These are phyloP conservation scores for Uncinocarpus reesii DNA, from an alignment of 2,329 filamentous ascomycete genomes.

Conservation along the genomic window DNA sequence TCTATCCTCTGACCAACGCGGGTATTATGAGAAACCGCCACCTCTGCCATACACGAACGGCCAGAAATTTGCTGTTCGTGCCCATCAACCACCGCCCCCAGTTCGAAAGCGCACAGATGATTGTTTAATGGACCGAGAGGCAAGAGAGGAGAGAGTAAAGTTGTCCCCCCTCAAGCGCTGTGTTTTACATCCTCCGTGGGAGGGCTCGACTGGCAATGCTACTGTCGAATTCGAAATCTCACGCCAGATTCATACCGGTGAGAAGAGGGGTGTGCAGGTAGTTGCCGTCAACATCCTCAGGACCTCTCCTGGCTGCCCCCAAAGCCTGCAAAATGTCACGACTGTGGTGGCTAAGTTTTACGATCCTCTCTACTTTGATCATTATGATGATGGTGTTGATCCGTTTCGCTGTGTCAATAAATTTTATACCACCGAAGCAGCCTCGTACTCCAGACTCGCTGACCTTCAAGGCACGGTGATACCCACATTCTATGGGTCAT, in stretches of 20 bases:
- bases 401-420: background rate
- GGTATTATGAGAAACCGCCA: no score
- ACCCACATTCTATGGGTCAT: slow-evolving; percentile 22
- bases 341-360: slow-evolving; percentile 11
- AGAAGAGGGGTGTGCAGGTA: background rate
- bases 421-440: slow-evolving; percentile 6
- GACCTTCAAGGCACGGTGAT: slow-evolving; percentile 19
- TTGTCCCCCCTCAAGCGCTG: slow-evolving; percentile 2
- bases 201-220: background rate
- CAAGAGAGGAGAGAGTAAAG: background rate
- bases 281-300: slow-evolving; percentile 9
- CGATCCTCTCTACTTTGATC: slow-evolving; percentile 11
- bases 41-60: slow-evolving; percentile 7
- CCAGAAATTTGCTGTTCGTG: slow-evolving; percentile 4
- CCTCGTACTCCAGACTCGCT: slow-evolving; percentile 10
- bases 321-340: background rate
- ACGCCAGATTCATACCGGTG: background rate
- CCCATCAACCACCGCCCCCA: slow-evolving; percentile 5
- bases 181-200: slow-evolving; percentile 7
- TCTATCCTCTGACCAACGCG: no score
- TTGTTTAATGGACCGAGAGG: background rate
- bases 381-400: background rate
- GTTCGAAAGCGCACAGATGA: background rate
- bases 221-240: slow-evolving; percentile 4
- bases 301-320: background rate